Evolutionary conservation across 257 asterid genomes (phyloP).

Genomic region (Buddleja alternifolia): DNA sequence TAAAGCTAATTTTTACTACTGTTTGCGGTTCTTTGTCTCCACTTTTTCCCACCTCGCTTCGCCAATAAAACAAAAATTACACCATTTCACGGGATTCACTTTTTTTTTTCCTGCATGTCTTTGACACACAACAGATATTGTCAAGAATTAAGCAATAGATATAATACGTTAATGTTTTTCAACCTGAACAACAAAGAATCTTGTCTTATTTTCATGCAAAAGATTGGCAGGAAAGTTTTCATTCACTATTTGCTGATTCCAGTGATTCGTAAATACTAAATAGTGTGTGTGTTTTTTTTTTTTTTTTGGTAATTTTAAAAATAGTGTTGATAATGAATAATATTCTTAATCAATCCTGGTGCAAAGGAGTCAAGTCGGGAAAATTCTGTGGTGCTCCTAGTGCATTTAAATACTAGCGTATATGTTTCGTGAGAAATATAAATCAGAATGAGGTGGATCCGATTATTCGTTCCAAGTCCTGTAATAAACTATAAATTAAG

Average conservation of each 20-base stretch:
- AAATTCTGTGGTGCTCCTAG: too few species aligned
- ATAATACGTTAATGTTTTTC: neutral
- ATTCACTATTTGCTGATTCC: neutral
- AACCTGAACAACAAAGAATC: neutral
- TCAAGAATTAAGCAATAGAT: slow-evolving; percentile 7
- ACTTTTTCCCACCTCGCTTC: slow-evolving; percentile 33
- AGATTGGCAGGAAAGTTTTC: neutral
- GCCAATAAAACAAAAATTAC: neutral
- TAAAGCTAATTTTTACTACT: slow-evolving; percentile 39
- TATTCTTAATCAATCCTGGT: too few species aligned
- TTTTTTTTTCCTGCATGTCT: neutral
- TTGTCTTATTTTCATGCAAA: slow-evolving; percentile 22
- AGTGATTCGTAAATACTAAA: too few species aligned
- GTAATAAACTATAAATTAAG: too few species aligned
- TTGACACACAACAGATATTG: neutral
- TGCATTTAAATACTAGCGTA: too few species aligned
- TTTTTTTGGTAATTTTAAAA: too few species aligned
- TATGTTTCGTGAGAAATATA: too few species aligned
- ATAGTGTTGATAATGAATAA: too few species aligned
- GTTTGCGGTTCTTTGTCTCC: slow-evolving; percentile 31
- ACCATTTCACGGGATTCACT: slow-evolving; percentile 20
- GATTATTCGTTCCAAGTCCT: too few species aligned
- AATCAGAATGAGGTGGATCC: too few species aligned
- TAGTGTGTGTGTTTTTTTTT: too few species aligned
- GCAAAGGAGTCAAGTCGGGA: too few species aligned